Evolutionary conservation across 2,329 filamentous ascomycete genomes (phyloP), one percentile per base, ranked within the genome.

Genomic region (Penicillium digitatum): DNA sequence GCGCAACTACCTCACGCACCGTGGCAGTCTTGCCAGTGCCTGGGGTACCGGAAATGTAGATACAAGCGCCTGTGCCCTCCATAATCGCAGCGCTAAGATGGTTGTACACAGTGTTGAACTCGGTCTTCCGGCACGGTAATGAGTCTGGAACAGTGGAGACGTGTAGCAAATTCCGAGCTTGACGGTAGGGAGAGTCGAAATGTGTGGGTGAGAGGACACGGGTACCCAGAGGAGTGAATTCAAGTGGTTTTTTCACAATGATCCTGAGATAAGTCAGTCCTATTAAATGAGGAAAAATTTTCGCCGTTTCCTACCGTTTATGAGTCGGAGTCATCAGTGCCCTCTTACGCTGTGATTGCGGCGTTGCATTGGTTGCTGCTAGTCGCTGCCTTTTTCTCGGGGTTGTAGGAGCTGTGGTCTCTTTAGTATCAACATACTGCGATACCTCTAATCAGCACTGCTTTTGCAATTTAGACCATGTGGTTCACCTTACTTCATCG

Each of bases 41-140:
- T 0, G 95, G 94, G 0, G 93, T 97, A n/a, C 94, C 94, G 0
- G 94, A 97, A 56, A 99, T 99, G 75, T 99, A 99, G 69, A 99
- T 97, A 72, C 95, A 99, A 29, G 93, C 89, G 14, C 95, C 95
- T 2, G 88, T 89, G 18, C 93, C 94, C 62, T 96, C 93, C 14
- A 88, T 88, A 68, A 99, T 99, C 49, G 95, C 94, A 8, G 90
- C 88, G 69, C 96, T 92, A 32, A 99, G 85, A 71, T 97, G 90
- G 5, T 89, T 89, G 69, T 97, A 96, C 7, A 99, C 94, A 2
- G 89, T 85, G 10, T 87, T 84, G 72, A 99, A 99, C 70, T 99
- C 95, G 32, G 85, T 85, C 69, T 96, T 93, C 58, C 94, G 87
- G 69, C 94, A 97, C 10, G 94, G 94, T 6, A 99, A 81, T 42